phyloP scores from a whole-genome alignment of 208 protist species.

The Trypanosoma avium region DNA sequence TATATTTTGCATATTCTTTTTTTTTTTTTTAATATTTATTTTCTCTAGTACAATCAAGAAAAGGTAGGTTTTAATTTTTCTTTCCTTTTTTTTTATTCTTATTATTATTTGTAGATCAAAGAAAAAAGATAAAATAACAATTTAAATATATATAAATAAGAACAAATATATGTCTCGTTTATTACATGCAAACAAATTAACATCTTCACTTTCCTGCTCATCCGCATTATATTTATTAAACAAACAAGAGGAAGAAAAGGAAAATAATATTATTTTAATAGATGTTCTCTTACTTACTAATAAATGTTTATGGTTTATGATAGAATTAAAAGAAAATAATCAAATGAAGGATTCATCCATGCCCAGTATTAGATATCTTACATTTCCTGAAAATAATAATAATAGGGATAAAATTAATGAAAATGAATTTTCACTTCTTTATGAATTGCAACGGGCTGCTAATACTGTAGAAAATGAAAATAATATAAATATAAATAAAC shows the following conservation, averaged over 20 bases:
- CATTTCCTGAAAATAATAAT: slow-evolving; percentile 7
- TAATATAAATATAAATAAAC: background rate
- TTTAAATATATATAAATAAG: slow-evolving; percentile 6
- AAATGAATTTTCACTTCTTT: slow-evolving; percentile 11
- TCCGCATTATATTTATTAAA: background rate
- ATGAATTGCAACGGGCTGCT: slow-evolving; percentile 16
- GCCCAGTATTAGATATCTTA: background rate
- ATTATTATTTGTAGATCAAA: background rate
- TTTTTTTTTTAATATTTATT: slow-evolving; percentile 10
- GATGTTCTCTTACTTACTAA: slow-evolving; percentile 18
- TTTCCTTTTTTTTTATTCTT: background rate
- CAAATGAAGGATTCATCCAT: background rate
- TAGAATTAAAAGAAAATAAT: background rate
- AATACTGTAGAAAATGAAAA: background rate
- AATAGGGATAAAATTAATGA: background rate
- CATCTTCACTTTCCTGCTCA: background rate
- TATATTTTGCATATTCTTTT: slow-evolving; percentile 2
- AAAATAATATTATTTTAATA: background rate
- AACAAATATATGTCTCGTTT: slow-evolving; percentile 1
- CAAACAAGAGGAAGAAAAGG: background rate
- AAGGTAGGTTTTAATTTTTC: background rate
- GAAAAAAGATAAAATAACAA: background rate
- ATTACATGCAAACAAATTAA: slow-evolving; percentile 1
- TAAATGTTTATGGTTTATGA: slow-evolving; percentile 12
- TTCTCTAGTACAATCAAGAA: background rate